These are phyloP conservation scores for Zymoseptoria pseudotritici DNA, from an alignment of 2,329 filamentous ascomycete genomes.

Conservation along the genomic window DNA sequence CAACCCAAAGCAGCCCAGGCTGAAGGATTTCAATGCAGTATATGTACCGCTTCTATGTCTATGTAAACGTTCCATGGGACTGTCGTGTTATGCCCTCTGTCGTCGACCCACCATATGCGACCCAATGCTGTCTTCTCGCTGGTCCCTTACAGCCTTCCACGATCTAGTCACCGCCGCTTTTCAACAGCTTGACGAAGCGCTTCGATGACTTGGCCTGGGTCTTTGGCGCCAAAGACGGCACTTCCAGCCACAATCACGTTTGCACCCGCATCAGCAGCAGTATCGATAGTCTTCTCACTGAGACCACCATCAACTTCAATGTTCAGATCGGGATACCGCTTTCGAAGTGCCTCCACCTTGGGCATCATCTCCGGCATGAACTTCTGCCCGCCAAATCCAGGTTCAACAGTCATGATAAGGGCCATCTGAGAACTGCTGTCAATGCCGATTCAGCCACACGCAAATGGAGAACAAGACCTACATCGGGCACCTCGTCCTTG, in stretches of 20 bases:
- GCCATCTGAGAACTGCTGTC: conserved; percentile 64
- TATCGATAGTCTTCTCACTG: conserved; percentile 80
- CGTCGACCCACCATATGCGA: background rate
- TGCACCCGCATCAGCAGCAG: conserved; percentile 88
- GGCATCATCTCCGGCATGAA: conserved; percentile 96
- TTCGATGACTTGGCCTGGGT: conserved; percentile 80
- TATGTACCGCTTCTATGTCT: background rate
- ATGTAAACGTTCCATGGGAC: background rate
- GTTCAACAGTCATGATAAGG: conserved; percentile 95
- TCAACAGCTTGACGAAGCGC: conserved; percentile 74
- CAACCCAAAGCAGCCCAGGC: background rate
- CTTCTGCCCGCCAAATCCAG: conserved; percentile 94
- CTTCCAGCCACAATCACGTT: conserved; percentile 98
- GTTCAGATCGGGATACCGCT: conserved; percentile 82
- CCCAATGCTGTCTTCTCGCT: conserved; percentile 13
- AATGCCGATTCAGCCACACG: background rate
- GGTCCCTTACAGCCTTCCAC: conserved; percentile 13
- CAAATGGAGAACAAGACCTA: conserved; percentile 44
- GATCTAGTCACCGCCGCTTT: conserved; percentile 38
- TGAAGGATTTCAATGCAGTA: no score
- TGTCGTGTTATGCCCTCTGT: background rate
- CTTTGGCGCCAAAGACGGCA: conserved; percentile 86
- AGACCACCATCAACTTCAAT: conserved; percentile 96
- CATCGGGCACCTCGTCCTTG: conserved; percentile 75
- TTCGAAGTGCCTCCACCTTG: conserved; percentile 78